Conservation (phyloP, 2,329 filamentous ascomycete genomes). For the Xylariaceae sp. region DNA sequence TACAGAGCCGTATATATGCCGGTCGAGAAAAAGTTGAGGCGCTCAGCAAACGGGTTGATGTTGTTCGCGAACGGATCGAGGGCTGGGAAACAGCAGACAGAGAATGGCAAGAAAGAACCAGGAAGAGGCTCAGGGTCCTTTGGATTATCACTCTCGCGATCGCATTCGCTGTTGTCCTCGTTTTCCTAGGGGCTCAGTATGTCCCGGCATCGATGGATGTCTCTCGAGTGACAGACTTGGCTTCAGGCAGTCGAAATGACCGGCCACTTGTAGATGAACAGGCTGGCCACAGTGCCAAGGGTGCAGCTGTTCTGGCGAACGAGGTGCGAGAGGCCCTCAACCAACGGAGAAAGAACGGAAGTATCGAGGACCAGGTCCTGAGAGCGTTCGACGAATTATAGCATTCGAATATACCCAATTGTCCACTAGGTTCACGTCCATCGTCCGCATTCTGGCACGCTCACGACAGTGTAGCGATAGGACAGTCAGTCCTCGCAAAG, state of each 20-base stretch:
- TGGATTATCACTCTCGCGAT: constrained; percentile 56
- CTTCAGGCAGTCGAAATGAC: constrained; percentile 6
- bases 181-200: constrained; percentile 36
- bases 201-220: constrained; percentile 16
- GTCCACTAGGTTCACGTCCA: too few species aligned
- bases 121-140: constrained; percentile 55
- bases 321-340: constrained; percentile 25
- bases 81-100: constrained; percentile 63
- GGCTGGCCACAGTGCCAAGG: constrained; percentile 16
- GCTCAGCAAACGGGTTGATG: constrained; percentile 60
- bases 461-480: too few species aligned
- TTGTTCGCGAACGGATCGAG: constrained; percentile 60
- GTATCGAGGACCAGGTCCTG: constrained; percentile 21
- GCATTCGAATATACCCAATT: neutral
- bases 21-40: constrained; percentile 56
- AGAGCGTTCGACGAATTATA: constrained; percentile 31
- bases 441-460: too few species aligned
- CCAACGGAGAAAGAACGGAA: constrained; percentile 15
- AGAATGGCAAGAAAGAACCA: constrained; percentile 65
- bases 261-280: constrained; percentile 7
- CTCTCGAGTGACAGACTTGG: constrained; percentile 7
- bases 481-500: too few species aligned
- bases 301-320: constrained; percentile 18
- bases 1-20: constrained; percentile 57
- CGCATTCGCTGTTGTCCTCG: constrained; percentile 42